Evolutionary conservation across 768 basidiomycete species (phyloP).

Genomic region (Termitomyces sp.): DNA sequence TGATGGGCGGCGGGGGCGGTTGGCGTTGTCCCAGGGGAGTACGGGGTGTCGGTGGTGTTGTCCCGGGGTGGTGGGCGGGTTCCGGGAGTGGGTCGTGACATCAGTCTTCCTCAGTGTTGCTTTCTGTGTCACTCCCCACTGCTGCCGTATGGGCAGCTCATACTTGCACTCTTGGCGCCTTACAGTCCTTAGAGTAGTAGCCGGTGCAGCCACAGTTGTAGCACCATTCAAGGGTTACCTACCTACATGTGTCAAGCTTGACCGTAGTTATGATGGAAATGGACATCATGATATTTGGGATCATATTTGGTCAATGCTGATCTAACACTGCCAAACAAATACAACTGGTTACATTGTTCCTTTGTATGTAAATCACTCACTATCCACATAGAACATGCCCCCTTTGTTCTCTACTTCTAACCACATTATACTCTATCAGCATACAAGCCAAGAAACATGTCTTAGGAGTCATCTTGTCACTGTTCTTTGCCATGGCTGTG

Average conservation of each 20-base stretch:
- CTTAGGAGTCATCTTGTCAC: neutral
- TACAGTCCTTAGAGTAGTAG: too few relatives aligned
- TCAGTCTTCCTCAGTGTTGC: too few relatives aligned
- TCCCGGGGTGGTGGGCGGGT: too few relatives aligned
- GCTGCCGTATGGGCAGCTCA: too few relatives aligned
- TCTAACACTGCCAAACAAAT: constrained; percentile 3
- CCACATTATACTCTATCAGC: neutral
- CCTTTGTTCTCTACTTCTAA: neutral
- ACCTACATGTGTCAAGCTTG: neutral
- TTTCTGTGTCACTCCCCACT: too few relatives aligned
- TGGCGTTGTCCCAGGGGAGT: too few relatives aligned
- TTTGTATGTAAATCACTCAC: neutral
- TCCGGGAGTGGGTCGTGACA: too few relatives aligned
- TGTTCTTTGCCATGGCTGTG: neutral
- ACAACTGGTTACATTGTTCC: neutral
- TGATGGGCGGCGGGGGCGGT: too few relatives aligned
- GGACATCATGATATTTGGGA: constrained; percentile 8
- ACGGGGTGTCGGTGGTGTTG: too few relatives aligned
- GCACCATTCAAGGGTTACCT: neutral
- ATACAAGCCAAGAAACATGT: neutral
- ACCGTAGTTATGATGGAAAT: constrained; percentile 10
- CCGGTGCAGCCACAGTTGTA: too few relatives aligned
- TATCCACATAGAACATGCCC: neutral
- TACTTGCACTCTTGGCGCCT: too few relatives aligned
- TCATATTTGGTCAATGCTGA: neutral